Evolutionary conservation across 208 protist genomes (phyloP), one percentile per base, ranked within the genome.

Genomic region (Phytomonas sp.): DNA sequence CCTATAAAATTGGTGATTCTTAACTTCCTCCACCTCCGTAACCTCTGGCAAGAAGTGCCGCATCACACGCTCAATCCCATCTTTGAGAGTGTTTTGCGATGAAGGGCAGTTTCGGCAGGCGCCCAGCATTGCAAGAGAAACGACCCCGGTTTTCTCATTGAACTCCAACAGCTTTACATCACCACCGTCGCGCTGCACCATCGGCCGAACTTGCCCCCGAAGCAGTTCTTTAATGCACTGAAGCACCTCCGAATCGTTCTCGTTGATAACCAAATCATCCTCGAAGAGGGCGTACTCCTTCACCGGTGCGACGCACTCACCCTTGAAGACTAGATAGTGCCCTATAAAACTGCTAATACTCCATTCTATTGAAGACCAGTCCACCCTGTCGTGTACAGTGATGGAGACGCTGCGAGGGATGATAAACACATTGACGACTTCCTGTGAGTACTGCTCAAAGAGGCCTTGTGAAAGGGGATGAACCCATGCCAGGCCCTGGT

Each of bases 151-250:
- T 61, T 91, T 78, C 49, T 87, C 84, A 56, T 97, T 88, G 60
- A 94, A 97, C 60, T 86, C 81, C 16, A 94, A 70, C 71, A 95
- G 76, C 67, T 93, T 89, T 66, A 98, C 87, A 64, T 98, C 94
- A 32, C 94, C 94, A 36, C 94, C 92, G 75, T 98, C 94, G 32
- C 89, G 86, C 81, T 97, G 94, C 49, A 98, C 83, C 89, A 97
- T 96, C 29, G 94, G 92, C 33, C 92, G 86, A 19, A 98, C 82
- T 69, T 95, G 86, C 68, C 91, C 89, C 11, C 87, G 81, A 56
- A 98, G 68, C n/a, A 98, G 84, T 72, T 98, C 92, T 82, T 98
- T 98, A 64, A 98, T 94, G 74, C 89, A 94, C 85, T 95, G 90
- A 63, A 98, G 36, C 59, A 93, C 86, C 82, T 97, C 92, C 2